Evolutionary conservation across 2,329 filamentous ascomycete genomes (phyloP).

Genomic region (Diplodia seriata): DNA sequence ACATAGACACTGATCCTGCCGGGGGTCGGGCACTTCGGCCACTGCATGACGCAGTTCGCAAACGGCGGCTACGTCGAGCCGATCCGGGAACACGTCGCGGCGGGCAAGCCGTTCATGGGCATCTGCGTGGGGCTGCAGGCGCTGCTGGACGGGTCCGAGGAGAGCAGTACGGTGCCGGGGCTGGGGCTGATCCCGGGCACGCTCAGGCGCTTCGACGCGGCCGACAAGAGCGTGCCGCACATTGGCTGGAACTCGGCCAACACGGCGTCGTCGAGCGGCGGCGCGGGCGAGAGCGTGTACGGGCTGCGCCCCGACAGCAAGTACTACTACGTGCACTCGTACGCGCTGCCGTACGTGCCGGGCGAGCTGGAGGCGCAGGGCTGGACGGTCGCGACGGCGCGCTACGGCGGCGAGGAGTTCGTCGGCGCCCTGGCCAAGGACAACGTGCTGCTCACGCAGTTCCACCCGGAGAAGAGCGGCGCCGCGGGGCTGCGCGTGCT

Average conservation of each 20-base stretch:
- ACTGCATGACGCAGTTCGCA: constrained; percentile 86
- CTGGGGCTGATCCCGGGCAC: constrained; percentile 75
- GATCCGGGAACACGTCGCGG: constrained; percentile 79
- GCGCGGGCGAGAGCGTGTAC: constrained; percentile 71
- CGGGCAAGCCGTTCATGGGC: constrained; percentile 97
- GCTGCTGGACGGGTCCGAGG: constrained; percentile 83
- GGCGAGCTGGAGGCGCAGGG: constrained; percentile 80
- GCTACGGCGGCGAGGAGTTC: constrained; percentile 88
- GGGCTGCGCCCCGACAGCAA: constrained; percentile 82
- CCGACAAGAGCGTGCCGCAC: constrained; percentile 89
- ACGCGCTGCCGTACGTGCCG: constrained; percentile 77
- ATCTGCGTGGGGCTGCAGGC: constrained; percentile 96
- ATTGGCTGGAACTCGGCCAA: constrained; percentile 98
- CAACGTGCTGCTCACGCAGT: constrained; percentile 91
- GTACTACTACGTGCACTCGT: constrained; percentile 99
- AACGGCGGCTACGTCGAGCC: constrained; percentile 84
- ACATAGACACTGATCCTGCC: constrained; percentile 88
- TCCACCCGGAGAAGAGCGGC: constrained; percentile 97
- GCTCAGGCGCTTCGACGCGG: constrained; percentile 74
- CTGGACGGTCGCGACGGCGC: constrained; percentile 90
- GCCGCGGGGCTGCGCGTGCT: constrained; percentile 84
- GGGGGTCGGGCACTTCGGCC: constrained; percentile 96
- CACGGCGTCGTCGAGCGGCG: too few relatives aligned
- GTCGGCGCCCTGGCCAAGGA: constrained; percentile 86
- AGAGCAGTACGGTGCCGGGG: constrained; percentile 74